Base-by-base conservation (phyloP, 73 alveolate genomes). In the Paramecium pentaurelia region DNA sequence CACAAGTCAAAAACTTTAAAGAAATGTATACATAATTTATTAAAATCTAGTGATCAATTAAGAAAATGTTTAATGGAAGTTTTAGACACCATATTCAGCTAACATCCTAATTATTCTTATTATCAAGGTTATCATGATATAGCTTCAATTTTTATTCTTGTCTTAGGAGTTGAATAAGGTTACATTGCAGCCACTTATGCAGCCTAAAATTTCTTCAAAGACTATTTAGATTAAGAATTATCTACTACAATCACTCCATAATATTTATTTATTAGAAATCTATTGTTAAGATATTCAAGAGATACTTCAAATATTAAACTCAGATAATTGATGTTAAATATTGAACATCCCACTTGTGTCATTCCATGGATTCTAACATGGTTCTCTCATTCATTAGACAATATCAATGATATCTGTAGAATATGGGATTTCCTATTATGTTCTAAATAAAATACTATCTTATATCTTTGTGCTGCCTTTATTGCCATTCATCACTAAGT, bases 361-460 rank as follows among this genome's bases (percentile, higher is more conserved):
- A 80, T 80, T 40, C 91, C 91, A 42, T 80, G 91, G 91, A 80
- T 80, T 20, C 58, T 80, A 20, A 80, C 91, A 20, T 80, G 91
- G 91, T 80, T 45, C 27, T 80, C 91, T 49, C 91, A 80, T 47
- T 80, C 91, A 20, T 27, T 80, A 27, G 91, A 80, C 8, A 47
- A 80, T 80, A 80, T 80, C 9, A 49, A 80, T 22, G 91, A 80
- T 80, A 80, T 80, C 22, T 80, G 91, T 20, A 80, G 91, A 80
- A 36, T 80, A 18, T 80, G 91, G 91, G 91, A 80, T 80, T 80
- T 27, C 34, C 45, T 80, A 4, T 44, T 80, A 9, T 80, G 91
- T 80, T 44, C 71, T 14, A 80, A 80, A 25, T 20, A 80, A 44
- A 32, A 22, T 45, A 18, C 44, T 2, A 25, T 80, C n/a, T 12